phyloP scores from a whole-genome alignment of 192 early-diverging fungal genomes.

The Umbelopsis sp. region DNA sequence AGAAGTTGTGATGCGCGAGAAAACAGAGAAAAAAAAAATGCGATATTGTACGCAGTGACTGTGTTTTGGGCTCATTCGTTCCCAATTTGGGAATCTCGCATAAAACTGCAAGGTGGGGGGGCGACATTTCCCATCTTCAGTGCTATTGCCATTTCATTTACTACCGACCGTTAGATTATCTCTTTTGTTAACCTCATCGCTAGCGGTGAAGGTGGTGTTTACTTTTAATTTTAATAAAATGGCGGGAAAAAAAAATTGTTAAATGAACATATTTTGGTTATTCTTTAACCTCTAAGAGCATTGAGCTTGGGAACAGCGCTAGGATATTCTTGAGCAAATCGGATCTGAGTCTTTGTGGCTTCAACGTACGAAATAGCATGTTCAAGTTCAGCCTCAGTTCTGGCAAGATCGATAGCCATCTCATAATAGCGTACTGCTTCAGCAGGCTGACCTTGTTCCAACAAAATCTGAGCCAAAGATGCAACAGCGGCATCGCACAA shows the following conservation, averaged over 20 bases:
- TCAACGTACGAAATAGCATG: slow-evolving; percentile 76
- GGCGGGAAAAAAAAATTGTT: not conserved
- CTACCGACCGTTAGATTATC: no score
- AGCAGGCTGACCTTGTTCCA: slow-evolving; percentile 84
- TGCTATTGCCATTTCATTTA: no score
- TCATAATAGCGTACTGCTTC: slow-evolving; percentile 85
- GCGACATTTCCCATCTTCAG: no score
- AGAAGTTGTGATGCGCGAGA: not conserved
- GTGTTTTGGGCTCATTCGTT: not conserved
- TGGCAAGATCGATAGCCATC: slow-evolving; percentile 76
- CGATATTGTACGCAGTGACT: not conserved
- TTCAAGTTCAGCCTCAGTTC: slow-evolving; percentile 89
- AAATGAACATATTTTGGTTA: not conserved
- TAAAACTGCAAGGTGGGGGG: no score
- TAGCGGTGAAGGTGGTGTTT: no score
- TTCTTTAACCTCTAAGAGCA: slow-evolving; percentile 15
- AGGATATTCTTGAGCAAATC: slow-evolving; percentile 56
- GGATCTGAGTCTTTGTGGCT: slow-evolving; percentile 61
- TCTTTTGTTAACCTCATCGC: no score
- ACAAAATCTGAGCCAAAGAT: slow-evolving; percentile 75
- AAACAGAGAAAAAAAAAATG: not conserved
- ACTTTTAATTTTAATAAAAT: not conserved
- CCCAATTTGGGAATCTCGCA: no score
- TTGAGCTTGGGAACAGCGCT: slow-evolving; percentile 49
- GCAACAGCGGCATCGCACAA: slow-evolving; percentile 93